A percentile compares a stretch with the other conserved stretches of the same genome.
Conservation (phyloP, 2,329 filamentous ascomycete genomes). For the Grosmannia penicillata region DNA sequence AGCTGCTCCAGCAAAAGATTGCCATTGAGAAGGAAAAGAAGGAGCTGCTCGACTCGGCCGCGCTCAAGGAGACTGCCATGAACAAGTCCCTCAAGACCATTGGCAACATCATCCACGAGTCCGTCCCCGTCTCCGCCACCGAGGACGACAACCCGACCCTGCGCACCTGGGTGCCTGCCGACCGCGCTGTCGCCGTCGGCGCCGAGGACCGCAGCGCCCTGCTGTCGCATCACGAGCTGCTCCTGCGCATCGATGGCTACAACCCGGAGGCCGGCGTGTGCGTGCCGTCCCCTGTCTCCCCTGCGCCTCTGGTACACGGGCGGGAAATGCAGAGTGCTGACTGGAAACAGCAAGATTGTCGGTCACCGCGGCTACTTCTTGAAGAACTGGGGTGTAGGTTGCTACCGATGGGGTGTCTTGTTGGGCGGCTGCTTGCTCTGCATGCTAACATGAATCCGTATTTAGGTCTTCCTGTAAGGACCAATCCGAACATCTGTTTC, state of each 20-base stretch:
- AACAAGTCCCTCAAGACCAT: slow-evolving; percentile 70
- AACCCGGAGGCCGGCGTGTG: slow-evolving; percentile 74
- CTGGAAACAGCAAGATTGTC: slow-evolving; percentile 51
- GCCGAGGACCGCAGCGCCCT: slow-evolving; percentile 50
- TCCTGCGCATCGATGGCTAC: slow-evolving; percentile 76
- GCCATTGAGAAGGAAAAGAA: slow-evolving; percentile 61
- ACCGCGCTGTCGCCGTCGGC: slow-evolving; percentile 36
- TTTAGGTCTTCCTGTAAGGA: slow-evolving; percentile 3
- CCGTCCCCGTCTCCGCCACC: slow-evolving; percentile 68
- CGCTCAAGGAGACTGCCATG: slow-evolving; percentile 59
- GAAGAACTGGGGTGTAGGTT: slow-evolving; percentile 62
- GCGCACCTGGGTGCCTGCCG: slow-evolving; percentile 68
- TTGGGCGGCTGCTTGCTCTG: neutral
- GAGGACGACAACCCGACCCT: slow-evolving; percentile 77
- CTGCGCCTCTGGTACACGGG: neutral
- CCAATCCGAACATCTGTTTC: too few species aligned
- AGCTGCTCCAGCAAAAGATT: slow-evolving; percentile 62
- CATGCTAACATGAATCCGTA: neutral
- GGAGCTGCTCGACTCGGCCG: slow-evolving; percentile 52
- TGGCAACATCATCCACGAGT: slow-evolving; percentile 83
- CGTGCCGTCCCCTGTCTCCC: neutral
- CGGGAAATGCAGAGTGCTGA: neutral
- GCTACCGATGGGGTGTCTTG: too few species aligned
- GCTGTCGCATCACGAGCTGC: slow-evolving; percentile 90
- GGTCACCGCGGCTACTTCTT: slow-evolving; percentile 92